Evolutionary conservation across 129 eudicot species (phyloP).

Genomic region (Tagetes patula): DNA sequence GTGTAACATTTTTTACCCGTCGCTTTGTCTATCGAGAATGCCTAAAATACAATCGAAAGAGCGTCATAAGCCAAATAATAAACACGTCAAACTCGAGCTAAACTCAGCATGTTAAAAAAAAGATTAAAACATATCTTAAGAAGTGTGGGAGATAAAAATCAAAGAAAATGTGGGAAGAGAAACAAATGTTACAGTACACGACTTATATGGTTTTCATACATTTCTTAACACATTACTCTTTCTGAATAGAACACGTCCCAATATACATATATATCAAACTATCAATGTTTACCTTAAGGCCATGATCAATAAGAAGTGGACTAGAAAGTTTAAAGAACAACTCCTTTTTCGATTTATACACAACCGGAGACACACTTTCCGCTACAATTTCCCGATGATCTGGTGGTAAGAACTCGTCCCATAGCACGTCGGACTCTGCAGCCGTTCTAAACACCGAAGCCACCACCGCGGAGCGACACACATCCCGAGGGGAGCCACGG

Average conservation of each 20-base stretch:
- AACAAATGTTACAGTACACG: too few relatives aligned
- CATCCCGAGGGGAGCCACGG: conserved; percentile 48
- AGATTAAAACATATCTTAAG: too few relatives aligned
- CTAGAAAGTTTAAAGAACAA: conserved; percentile 38
- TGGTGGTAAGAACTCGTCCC: conserved; percentile 60
- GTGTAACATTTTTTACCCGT: conserved; percentile 62
- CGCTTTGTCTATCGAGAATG: conserved; percentile 49
- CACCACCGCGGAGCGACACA: conserved; percentile 35
- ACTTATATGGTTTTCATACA: too few relatives aligned
- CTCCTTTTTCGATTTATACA: conserved; percentile 50
- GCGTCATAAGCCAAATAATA: too few relatives aligned
- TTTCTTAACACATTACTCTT: too few relatives aligned
- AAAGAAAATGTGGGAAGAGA: too few relatives aligned
- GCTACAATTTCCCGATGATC: conserved; percentile 47
- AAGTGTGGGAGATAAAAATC: too few relatives aligned
- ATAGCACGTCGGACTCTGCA: conserved; percentile 50
- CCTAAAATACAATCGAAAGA: conserved; percentile 22
- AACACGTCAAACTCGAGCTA: too few relatives aligned
- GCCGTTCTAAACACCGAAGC: conserved; percentile 31
- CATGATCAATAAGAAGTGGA: conserved; percentile 46
- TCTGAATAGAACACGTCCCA: too few relatives aligned
- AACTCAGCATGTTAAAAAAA: too few relatives aligned
- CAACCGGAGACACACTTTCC: conserved; percentile 29
- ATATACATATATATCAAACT: too few relatives aligned
- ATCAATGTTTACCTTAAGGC: conserved; percentile 36